Base-by-base conservation (phyloP, 352 stramenopile genomes). In the Poterioochromonas sp. region DNA sequence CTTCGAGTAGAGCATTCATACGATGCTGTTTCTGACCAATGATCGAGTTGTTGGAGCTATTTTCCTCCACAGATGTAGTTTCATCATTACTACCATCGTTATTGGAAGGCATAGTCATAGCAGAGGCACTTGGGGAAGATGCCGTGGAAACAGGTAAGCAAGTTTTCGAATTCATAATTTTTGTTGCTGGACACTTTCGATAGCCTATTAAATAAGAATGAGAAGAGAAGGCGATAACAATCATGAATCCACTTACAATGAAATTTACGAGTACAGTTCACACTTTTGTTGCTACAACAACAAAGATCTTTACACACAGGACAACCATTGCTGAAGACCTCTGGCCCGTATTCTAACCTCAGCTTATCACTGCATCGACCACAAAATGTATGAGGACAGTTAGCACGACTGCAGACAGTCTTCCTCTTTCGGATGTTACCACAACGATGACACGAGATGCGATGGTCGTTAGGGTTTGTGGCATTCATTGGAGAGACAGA, bases 391-490 rank as follows among this genome's bases (percentile, higher is more conserved):
- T 64, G 53, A 64, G 53, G 53, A 64, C 53, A 64, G 8, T 8
- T 34, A 11, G 3, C 29, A 5, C n/a, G 8, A 15, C 3, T 34
- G 29, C 53, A 64, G 11, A 64, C 12, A 37, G 29, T n/a, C 53
- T 64, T 64, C 53, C 53, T 8, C 53, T 64, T 64, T 35, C 53
- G 53, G 29, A 64, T 64, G 29, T 64, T 64, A 8, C 53, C 53
- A 26, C 53, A 64, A 32, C 53, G 53, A 64, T 64, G 53, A 32
- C 53, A 64, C 8, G 53, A 64, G 29, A 64, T 35, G 12, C 53
- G 12, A 26, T 64, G 53, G 3, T 64, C 53, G n/a, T n/a, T n/a
- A n/a, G n/a, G n/a, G n/a, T n/a, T n/a, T n/a, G n/a, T n/a, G n/a
- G n/a, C n/a, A n/a, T n/a, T n/a, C n/a, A n/a, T n/a, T n/a, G n/a